phyloP scores from a whole-genome alignment of 805 yeast species.

The Ogataea pignaliae region DNA sequence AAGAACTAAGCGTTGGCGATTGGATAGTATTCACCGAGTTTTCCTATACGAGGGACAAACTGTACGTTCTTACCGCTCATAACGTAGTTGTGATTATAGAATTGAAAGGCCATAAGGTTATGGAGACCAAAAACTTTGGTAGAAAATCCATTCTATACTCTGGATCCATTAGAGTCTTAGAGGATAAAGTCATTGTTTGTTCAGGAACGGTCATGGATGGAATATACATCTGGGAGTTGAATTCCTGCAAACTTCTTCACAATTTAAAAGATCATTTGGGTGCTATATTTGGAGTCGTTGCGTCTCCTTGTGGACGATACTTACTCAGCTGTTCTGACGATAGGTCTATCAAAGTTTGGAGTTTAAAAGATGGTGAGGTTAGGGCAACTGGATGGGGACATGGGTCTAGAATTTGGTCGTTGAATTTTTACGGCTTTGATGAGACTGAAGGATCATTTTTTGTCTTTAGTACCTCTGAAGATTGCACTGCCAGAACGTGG shows the following conservation, averaged over 20 bases:
- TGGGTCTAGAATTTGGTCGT: conserved; percentile 87
- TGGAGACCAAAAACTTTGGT: conserved; percentile 39
- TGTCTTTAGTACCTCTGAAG: conserved; percentile 76
- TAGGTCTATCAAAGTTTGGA: conserved; percentile 79
- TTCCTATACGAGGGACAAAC: conserved; percentile 29
- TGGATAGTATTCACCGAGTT: conserved; percentile 74
- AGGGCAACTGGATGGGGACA: conserved; percentile 95
- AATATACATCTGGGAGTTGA: conserved; percentile 69
- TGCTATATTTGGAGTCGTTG: conserved; percentile 76
- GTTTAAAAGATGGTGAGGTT: conserved; percentile 48
- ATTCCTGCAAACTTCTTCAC: conserved; percentile 38
- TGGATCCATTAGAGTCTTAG: conserved; percentile 60
- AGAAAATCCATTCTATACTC: conserved; percentile 86
- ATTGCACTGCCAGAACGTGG: conserved; percentile 84
- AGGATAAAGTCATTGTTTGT: conserved; percentile 48
- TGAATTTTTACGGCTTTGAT: conserved; percentile 47
- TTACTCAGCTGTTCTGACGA: conserved; percentile 90
- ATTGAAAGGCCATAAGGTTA: conserved; percentile 19
- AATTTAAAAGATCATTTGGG: conserved; percentile 80
- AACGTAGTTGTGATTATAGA: conserved; percentile 51
- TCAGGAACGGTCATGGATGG: conserved; percentile 96
- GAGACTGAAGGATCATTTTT: conserved; percentile 19
- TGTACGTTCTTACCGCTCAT: conserved; percentile 73
- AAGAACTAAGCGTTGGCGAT: conserved; percentile 60
- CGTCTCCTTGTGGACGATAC: conserved; percentile 50